These are phyloP conservation scores for Salvia splendens DNA, from an alignment of 257 asterid genomes.

Conservation along the genomic window DNA sequence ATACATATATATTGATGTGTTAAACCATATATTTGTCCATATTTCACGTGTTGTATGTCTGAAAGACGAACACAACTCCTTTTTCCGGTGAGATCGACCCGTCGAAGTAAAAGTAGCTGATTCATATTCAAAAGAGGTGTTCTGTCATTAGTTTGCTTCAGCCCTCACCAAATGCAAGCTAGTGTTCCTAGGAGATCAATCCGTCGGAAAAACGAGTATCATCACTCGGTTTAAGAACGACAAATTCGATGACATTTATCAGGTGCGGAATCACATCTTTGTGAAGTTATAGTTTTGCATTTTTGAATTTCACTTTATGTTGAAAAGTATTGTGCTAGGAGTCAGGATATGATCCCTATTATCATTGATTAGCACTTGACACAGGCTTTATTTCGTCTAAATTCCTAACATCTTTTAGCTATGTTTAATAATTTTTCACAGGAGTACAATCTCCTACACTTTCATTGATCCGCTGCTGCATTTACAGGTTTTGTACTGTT, in stretches of 20 bases:
- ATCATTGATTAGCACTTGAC: constrained; percentile 2
- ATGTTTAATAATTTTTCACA: too few relatives aligned
- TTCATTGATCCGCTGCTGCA: constrained; percentile 23
- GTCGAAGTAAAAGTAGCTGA: constrained; percentile 42
- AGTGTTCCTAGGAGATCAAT: constrained; percentile 91
- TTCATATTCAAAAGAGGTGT: constrained; percentile 31
- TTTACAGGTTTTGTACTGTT: constrained; percentile 15
- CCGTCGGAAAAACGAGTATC: constrained; percentile 93
- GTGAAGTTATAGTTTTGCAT: constrained; percentile 15
- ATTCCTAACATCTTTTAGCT: neutral
- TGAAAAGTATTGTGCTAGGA: constrained; percentile 2
- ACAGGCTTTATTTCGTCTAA: neutral
- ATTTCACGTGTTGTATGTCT: too few relatives aligned
- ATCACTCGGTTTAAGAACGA: constrained; percentile 94
- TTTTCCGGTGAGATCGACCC: constrained; percentile 56
- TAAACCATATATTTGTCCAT: too few relatives aligned
- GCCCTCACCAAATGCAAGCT: constrained; percentile 90
- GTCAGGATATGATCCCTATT: constrained; percentile 40
- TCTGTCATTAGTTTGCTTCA: constrained; percentile 46
- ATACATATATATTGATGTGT: too few relatives aligned
- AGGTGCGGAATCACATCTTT: constrained; percentile 45
- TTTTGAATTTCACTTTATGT: constrained; percentile 19
- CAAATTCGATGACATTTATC: constrained; percentile 83
- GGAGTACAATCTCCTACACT: constrained; percentile 9
- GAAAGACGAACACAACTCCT: neutral